These are phyloP conservation scores for Ormosia emarginata DNA, from an alignment of 306 rosid genomes.

Conservation along the genomic window DNA sequence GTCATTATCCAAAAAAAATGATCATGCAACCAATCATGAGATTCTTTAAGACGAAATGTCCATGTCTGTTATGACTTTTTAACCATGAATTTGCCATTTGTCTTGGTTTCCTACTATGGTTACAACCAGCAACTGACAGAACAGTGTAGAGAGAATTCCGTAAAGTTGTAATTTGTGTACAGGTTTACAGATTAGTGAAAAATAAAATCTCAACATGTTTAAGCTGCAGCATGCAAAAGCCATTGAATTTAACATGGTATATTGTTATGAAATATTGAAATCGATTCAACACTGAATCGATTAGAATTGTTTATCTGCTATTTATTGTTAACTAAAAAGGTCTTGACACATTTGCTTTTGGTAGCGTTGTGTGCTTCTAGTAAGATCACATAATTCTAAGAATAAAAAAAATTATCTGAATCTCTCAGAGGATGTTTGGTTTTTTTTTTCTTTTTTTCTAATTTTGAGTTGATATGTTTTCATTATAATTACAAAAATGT, in stretches of 20 bases:
- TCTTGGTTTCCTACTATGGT: neutral
- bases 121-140: neutral
- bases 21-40: neutral
- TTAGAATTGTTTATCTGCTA: neutral
- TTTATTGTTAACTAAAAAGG: neutral
- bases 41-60: neutral
- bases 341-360: neutral
- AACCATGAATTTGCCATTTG: neutral
- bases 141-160: neutral
- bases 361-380: neutral
- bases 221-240: neutral
- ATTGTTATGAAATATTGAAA: neutral
- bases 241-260: neutral
- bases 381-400: neutral
- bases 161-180: neutral
- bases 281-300: neutral
- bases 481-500: neutral
- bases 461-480: neutral
- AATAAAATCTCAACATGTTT: neutral
- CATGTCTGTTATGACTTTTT: neutral
- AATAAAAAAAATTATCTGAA: neutral
- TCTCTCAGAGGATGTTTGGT: neutral
- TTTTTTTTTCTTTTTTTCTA: neutral
- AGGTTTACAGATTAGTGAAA: constrained; percentile 7
- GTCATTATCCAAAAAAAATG: neutral